Evolutionary conservation across 2,329 filamentous ascomycete genomes (phyloP).

Genomic region (Microsporum audouinii): DNA sequence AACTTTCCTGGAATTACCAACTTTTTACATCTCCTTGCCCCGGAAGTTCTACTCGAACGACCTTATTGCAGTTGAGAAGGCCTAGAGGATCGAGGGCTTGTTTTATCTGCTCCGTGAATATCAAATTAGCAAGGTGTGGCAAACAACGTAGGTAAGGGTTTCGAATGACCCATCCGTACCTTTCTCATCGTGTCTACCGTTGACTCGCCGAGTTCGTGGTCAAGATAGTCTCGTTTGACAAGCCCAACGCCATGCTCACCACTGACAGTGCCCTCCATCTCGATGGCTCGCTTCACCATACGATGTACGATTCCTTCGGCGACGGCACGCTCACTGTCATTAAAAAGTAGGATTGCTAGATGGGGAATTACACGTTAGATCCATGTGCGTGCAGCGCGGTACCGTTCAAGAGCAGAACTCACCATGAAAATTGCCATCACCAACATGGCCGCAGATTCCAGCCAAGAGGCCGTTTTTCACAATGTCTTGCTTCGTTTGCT

Average conservation of each 20-base stretch:
- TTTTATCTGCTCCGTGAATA: constrained; percentile 40
- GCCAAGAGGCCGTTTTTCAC: constrained; percentile 50
- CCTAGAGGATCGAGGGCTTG: constrained; percentile 55
- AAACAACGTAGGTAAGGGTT: neutral
- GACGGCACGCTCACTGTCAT: constrained; percentile 44
- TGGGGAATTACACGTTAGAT: constrained; percentile 7
- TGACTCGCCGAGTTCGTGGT: constrained; percentile 49
- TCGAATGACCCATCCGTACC: constrained; percentile 31
- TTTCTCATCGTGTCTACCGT: constrained; percentile 56
- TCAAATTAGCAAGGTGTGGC: constrained; percentile 13
- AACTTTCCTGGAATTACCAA: constrained; percentile 26
- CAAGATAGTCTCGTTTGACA: constrained; percentile 55
- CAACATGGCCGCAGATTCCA: constrained; percentile 61
- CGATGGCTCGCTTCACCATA: constrained; percentile 59
- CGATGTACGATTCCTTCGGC: constrained; percentile 51
- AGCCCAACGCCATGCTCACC: constrained; percentile 62
- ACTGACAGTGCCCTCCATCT: constrained; percentile 60
- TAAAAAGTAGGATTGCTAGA: constrained; percentile 50
- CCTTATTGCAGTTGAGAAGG: constrained; percentile 54
- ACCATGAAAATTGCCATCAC: constrained; percentile 64
- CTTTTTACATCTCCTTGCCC: constrained; percentile 39
- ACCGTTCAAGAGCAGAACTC: constrained; percentile 20
- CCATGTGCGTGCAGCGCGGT: neutral
- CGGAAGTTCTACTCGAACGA: constrained; percentile 46
- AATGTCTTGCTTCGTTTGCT: constrained; percentile 56